Evolutionary conservation across 2,329 filamentous ascomycete species (phyloP).

Genomic region (Fusarium citri): DNA sequence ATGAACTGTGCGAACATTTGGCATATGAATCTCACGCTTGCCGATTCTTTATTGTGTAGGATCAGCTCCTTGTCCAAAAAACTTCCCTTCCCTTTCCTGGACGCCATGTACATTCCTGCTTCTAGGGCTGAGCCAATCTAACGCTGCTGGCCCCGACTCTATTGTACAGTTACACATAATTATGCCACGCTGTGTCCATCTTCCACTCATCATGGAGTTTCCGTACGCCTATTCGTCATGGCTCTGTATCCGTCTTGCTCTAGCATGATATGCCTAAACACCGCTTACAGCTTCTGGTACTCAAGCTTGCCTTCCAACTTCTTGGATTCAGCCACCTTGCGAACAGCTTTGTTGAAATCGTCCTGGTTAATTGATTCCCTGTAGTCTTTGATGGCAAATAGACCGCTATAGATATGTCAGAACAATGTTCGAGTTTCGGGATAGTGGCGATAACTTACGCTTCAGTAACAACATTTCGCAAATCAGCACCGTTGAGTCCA

Average conservation of each 20-base stretch:
- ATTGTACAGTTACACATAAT: slow-evolving; percentile 48
- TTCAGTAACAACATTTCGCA: slow-evolving; percentile 98
- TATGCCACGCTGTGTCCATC: slow-evolving; percentile 30
- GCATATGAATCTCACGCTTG: slow-evolving; percentile 22
- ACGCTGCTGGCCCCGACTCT: slow-evolving; percentile 38
- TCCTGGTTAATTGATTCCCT: slow-evolving; percentile 96
- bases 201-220: slow-evolving; percentile 19
- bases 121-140: slow-evolving; percentile 42
- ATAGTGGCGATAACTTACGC: slow-evolving; percentile 74
- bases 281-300: slow-evolving; percentile 88
- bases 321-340: slow-evolving; percentile 97
- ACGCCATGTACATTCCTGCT: slow-evolving; percentile 45
- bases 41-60: not conserved
- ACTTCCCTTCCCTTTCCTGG: slow-evolving; percentile 35
- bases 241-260: slow-evolving; percentile 24
- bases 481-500: slow-evolving; percentile 94
- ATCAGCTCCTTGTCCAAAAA: slow-evolving; percentile 6
- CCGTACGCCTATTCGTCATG: slow-evolving; percentile 24
- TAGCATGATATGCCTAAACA: slow-evolving; percentile 13
- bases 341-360: slow-evolving; percentile 98
- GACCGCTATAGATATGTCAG: slow-evolving; percentile 68
- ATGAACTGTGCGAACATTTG: not conserved
- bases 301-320: slow-evolving; percentile 98
- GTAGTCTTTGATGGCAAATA: slow-evolving; percentile 99
- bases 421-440: slow-evolving; percentile 12